phyloP scores from a whole-genome alignment of 176 grass and related monocot genomes.

The Thinopyrum elongatum region DNA sequence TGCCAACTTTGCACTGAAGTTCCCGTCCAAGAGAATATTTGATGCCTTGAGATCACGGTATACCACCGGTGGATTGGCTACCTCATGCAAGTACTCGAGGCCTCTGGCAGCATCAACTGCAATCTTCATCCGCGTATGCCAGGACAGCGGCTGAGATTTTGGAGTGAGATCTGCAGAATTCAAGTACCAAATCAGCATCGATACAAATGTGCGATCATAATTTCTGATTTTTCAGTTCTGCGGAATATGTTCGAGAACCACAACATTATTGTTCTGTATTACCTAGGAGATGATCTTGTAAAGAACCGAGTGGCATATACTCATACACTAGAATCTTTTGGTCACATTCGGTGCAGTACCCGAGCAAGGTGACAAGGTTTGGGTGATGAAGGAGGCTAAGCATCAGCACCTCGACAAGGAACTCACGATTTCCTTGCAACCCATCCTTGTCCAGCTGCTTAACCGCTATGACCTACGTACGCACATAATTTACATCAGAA shows the following conservation, averaged over 20 bases:
- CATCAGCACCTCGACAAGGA: slow-evolving; percentile 92
- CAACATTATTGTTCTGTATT: not conserved
- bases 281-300: slow-evolving; percentile 83
- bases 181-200: not conserved
- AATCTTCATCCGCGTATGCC: slow-evolving; percentile 83
- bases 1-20: slow-evolving; percentile 64
- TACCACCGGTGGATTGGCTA: slow-evolving; percentile 83
- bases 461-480: slow-evolving; percentile 68
- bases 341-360: slow-evolving; percentile 69
- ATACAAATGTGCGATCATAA: not conserved
- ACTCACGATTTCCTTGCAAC: slow-evolving; percentile 80
- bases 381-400: slow-evolving; percentile 75
- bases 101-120: slow-evolving; percentile 73
- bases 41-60: slow-evolving; percentile 84
- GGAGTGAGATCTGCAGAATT: slow-evolving; percentile 49
- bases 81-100: slow-evolving; percentile 77
- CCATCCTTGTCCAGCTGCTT: slow-evolving; percentile 81
- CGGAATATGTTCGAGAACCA: not conserved
- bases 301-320: slow-evolving; percentile 77
- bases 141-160: slow-evolving; percentile 50
- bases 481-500: slow-evolving; percentile 22
- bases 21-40: slow-evolving; percentile 71
- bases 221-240: not conserved
- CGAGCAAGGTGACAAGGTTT: slow-evolving; percentile 86
- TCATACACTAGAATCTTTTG: slow-evolving; percentile 88